Evolutionary conservation across 139 green algal genomes (phyloP), one percentile per base, ranked within the genome.

Genomic region (Chlamydomonas sp.): DNA sequence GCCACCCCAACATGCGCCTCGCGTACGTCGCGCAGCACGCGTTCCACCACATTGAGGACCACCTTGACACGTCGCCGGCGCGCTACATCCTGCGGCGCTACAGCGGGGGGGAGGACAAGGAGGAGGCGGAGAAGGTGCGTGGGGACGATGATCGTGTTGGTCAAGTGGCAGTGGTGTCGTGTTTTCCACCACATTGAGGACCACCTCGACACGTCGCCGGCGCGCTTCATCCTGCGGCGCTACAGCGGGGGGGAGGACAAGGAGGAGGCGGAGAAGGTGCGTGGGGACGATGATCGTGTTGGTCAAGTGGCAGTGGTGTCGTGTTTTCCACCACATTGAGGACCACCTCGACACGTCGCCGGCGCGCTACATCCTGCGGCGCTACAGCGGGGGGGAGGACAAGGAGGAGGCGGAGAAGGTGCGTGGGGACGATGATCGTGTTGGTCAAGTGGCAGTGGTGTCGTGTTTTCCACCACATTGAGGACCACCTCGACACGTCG

Each of bases 281-380:
- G 39, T 39, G 3, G 62, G 24, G 36, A 29, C 36, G 60, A 3
- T 4, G 10, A 24, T 66, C 36, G 58, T 36, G 49, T 16, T 26
- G 10, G 6, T 0, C 5, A 16, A 6, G 54, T n/a, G n/a, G n/a
- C n/a, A n/a, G n/a, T n/a, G n/a, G n/a, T n/a, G n/a, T n/a, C n/a
- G n/a, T n/a, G n/a, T n/a, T n/a, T 96, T 97, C 79, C 92, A 97
- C 81, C 91, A 96, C 80, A 72, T 97, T 29, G 92, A 97, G 79
- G 75, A 94, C 80, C 83, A 92, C 81, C 77, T 96, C 64, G 87
- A 94, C 78, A 91, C 87, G 70, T 90, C 85, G 6, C 87, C 90
- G 72, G 89, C 91, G 73, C 82, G 94, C 82, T 97, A 97, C 87
- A 95, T 97, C 82, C 76, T 84, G 69, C 91, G 88, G 81, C 86